Conservation (phyloP, 2,329 filamentous ascomycete species). For the Aureobasidium sp. region DNA sequence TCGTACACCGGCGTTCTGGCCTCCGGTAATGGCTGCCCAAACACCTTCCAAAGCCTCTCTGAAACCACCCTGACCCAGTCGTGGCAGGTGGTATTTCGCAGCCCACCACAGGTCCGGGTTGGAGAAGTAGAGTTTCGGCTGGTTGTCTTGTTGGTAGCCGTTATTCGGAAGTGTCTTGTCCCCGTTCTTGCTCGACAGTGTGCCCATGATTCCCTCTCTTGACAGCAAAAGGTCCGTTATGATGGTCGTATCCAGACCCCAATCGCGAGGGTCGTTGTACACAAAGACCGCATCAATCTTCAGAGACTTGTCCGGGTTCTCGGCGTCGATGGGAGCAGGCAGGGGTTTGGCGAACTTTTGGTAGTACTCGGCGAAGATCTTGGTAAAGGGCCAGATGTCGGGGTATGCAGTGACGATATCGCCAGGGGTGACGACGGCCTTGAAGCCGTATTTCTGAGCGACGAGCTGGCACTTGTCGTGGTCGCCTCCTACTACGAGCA, state of each 20-base stretch:
- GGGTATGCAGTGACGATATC: constrained; percentile 73
- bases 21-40: constrained; percentile 66
- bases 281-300: constrained; percentile 88
- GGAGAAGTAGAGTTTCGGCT: constrained; percentile 77
- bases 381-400: constrained; percentile 75
- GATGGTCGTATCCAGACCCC: constrained; percentile 82
- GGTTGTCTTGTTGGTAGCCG: constrained; percentile 76
- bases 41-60: constrained; percentile 72
- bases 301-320: constrained; percentile 46
- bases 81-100: constrained; percentile 72
- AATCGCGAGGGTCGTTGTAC: constrained; percentile 94
- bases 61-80: constrained; percentile 89
- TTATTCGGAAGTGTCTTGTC: constrained; percentile 56
- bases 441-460: constrained; percentile 70
- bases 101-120: constrained; percentile 91
- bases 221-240: constrained; percentile 80
- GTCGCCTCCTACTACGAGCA: constrained; percentile 44
- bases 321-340: constrained; percentile 42
- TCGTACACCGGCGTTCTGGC: constrained; percentile 36
- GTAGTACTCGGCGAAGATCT: constrained; percentile 58
- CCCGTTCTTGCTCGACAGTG: constrained; percentile 67
- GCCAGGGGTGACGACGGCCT: constrained; percentile 73
- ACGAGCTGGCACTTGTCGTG: constrained; percentile 59
- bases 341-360: constrained; percentile 50
- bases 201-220: constrained; percentile 70